Conservation (phyloP, 148 eudicot species). For the Rhododendron molle region DNA sequence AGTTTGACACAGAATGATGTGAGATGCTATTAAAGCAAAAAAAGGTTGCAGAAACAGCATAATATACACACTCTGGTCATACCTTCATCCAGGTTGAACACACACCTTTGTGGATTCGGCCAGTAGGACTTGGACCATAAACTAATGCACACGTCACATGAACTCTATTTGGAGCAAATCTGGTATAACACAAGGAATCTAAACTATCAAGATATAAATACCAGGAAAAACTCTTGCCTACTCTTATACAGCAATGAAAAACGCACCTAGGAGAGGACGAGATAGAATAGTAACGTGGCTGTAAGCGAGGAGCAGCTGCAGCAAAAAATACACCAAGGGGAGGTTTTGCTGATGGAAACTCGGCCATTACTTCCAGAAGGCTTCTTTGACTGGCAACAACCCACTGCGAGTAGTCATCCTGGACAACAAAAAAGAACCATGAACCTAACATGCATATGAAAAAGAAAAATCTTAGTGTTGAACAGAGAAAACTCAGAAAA, state of each 20-base stretch:
- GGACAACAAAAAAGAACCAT: slow-evolving; percentile 11
- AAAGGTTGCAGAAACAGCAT: background rate
- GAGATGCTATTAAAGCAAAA: background rate
- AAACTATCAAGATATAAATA: slow-evolving; percentile 4
- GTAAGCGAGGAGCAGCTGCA: slow-evolving; percentile 75
- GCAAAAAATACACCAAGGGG: slow-evolving; percentile 94
- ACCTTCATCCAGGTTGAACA: slow-evolving; percentile 99
- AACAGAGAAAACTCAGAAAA: background rate
- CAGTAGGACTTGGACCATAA: slow-evolving; percentile 71
- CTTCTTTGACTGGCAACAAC: slow-evolving; percentile 83
- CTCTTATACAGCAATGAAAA: background rate
- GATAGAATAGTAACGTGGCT: slow-evolving; percentile 84
- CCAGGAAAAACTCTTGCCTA: background rate
- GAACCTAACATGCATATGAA: background rate
- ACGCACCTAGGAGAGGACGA: slow-evolving; percentile 81
- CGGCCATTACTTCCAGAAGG: slow-evolving; percentile 78
- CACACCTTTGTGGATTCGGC: slow-evolving; percentile 78
- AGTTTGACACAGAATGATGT: slow-evolving; percentile 9
- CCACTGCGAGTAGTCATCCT: slow-evolving; percentile 89
- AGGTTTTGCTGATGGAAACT: slow-evolving; percentile 82
- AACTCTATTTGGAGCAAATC: slow-evolving; percentile 55
- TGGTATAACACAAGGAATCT: slow-evolving; percentile 22
- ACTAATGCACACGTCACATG: slow-evolving; percentile 83
- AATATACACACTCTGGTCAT: background rate
- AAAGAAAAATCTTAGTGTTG: background rate